A percentile compares a stretch with the other conserved stretches of the same genome.
Evolutionary conservation across 345 rosid genomes (phyloP).

Genomic region (Heritiera littoralis): DNA sequence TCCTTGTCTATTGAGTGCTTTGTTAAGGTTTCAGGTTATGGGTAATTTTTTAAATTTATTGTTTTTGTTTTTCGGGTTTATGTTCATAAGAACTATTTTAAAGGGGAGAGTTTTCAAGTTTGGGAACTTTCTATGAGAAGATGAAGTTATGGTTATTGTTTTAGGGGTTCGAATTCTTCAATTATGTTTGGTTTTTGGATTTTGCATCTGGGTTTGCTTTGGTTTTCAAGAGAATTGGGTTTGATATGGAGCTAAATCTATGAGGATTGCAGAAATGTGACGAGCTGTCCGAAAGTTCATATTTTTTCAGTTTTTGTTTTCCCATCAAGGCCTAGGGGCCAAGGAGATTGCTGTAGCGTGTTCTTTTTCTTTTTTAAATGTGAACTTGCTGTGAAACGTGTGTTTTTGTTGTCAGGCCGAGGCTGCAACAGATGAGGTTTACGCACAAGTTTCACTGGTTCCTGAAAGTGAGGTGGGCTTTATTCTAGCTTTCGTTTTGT

Average conservation of each 20-base stretch:
- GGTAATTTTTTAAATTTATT: neutral
- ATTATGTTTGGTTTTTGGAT: neutral
- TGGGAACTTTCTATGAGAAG: constrained; percentile 19
- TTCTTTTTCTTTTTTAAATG: neutral
- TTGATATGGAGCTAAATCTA: neutral
- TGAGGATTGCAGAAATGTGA: neutral
- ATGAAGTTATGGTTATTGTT: constrained; percentile 8
- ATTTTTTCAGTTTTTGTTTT: neutral
- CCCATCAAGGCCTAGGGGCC: neutral
- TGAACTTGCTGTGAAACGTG: constrained; percentile 26
- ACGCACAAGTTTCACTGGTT: constrained; percentile 82
- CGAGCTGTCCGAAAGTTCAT: neutral
- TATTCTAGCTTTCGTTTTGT: constrained; percentile 21
- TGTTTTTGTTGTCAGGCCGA: constrained; percentile 66
- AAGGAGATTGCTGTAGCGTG: neutral
- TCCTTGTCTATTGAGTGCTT: constrained; percentile 4
- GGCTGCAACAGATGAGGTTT: constrained; percentile 82
- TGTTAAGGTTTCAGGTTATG: neutral
- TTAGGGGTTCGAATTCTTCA: neutral
- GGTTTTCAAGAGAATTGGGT: constrained; percentile 10
- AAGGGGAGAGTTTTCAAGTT: constrained; percentile 11
- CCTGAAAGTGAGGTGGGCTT: constrained; percentile 75
- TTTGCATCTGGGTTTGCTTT: constrained; percentile 15
- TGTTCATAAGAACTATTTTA: neutral
- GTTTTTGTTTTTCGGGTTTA: neutral